Evolutionary conservation across 1,139 yeast species (phyloP).

Genomic region (Saccharomycopsis hybrid): DNA sequence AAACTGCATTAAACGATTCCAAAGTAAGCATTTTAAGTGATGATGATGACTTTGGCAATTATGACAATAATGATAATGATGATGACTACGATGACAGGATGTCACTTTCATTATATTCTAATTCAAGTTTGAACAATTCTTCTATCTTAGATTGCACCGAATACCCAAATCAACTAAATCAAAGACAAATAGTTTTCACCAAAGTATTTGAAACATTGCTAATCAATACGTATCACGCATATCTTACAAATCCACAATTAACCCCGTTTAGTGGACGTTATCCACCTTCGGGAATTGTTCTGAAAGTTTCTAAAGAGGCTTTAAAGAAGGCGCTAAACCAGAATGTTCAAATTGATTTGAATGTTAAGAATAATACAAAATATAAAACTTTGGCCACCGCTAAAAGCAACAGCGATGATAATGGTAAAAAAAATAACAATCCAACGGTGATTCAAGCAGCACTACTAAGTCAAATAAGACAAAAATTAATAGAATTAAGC

Average conservation of each 20-base stretch:
- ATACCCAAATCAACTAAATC: neutral
- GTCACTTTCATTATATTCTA: constrained; percentile 15
- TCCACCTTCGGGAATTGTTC: constrained; percentile 38
- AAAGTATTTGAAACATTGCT: constrained; percentile 31
- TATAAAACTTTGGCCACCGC: constrained; percentile 16
- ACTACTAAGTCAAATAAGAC: constrained; percentile 31
- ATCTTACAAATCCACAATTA: constrained; percentile 33
- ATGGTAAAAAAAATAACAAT: neutral
- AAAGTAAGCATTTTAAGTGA: constrained; percentile 16
- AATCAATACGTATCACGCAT: constrained; percentile 30
- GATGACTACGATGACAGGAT: constrained; percentile 9
- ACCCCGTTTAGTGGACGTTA: constrained; percentile 37
- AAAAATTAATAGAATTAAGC: constrained; percentile 30
- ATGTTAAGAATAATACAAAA: constrained; percentile 28
- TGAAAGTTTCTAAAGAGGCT: constrained; percentile 34
- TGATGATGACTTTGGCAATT: constrained; percentile 7
- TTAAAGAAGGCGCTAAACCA: constrained; percentile 26
- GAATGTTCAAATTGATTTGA: constrained; percentile 30
- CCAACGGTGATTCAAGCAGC: neutral
- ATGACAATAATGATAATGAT: constrained; percentile 5
- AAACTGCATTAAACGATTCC: constrained; percentile 6
- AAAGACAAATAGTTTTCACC: constrained; percentile 24
- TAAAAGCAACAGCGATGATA: neutral
- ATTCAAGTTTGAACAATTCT: constrained; percentile 14
- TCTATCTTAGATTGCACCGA: constrained; percentile 3